phyloP scores from a whole-genome alignment of 768 basidiomycete genomes.

The Pholiota microspora region DNA sequence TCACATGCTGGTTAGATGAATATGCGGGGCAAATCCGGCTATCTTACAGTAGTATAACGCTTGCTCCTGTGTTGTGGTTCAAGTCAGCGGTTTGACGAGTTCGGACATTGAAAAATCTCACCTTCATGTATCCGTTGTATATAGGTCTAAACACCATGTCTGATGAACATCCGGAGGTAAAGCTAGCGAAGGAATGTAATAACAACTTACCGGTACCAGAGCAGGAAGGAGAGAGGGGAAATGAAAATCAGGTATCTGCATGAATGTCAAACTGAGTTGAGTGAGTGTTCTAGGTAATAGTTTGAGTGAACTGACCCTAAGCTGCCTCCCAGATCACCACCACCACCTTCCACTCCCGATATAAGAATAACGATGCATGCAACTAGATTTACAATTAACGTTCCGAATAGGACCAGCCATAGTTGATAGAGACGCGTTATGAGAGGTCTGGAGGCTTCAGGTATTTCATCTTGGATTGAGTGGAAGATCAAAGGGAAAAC shows the following conservation, averaged over 20 bases:
- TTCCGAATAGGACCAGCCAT: constrained; percentile 86
- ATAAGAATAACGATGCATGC: constrained; percentile 86
- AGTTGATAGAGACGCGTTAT: constrained; percentile 88
- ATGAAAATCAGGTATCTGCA: constrained; percentile 80
- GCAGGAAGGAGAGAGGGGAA: constrained; percentile 74
- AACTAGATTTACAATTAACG: constrained; percentile 86
- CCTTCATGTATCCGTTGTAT: constrained; percentile 98
- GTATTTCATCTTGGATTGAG: constrained; percentile 88
- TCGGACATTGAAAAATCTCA: constrained; percentile 27
- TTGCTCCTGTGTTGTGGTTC: constrained; percentile 64
- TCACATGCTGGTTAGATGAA: constrained; percentile 26
- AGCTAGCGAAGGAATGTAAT: constrained; percentile 11
- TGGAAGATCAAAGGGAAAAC: constrained; percentile 96
- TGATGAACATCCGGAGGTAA: constrained; percentile 13
- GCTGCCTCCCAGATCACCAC: constrained; percentile 77
- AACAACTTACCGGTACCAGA: constrained; percentile 85
- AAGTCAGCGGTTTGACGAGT: constrained; percentile 22
- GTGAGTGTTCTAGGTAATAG: constrained; percentile 14
- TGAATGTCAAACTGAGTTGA: constrained; percentile 22
- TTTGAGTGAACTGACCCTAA: constrained; percentile 59
- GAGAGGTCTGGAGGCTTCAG: constrained; percentile 71
- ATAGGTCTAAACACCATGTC: constrained; percentile 61
- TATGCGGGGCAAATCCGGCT: constrained; percentile 22
- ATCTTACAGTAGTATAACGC: constrained; percentile 87
- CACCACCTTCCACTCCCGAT: constrained; percentile 72